Percentiles rank a stretch among this genome's conserved stretches.
phyloP scores from a whole-genome alignment of 2,329 filamentous ascomycete genomes.

The Daldinia sp. region DNA sequence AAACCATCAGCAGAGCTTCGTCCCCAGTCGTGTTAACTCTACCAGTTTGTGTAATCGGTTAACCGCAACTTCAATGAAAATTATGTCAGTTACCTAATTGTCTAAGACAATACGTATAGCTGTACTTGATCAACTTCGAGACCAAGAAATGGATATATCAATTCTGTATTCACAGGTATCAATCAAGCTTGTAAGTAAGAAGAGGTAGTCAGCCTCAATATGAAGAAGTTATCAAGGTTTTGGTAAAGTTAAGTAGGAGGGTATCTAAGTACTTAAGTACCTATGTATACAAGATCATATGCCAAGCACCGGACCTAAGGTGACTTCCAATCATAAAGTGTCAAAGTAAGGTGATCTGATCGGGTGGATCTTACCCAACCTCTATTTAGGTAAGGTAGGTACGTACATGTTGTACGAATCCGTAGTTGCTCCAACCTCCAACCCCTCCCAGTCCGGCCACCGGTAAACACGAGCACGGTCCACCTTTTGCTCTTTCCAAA shows the following conservation, averaged over 20 bases:
- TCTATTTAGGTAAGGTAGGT: neutral
- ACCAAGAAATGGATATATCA: neutral
- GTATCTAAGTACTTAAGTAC: neutral
- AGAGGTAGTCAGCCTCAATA: neutral
- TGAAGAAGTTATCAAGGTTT: neutral
- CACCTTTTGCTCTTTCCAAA: conserved; percentile 15
- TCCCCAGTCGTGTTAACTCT: neutral
- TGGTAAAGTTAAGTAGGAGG: neutral
- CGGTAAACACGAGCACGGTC: conserved; percentile 35
- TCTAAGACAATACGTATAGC: neutral
- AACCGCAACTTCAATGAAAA: neutral
- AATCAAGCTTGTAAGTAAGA: neutral
- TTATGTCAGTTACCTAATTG: neutral
- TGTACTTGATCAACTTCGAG: neutral
- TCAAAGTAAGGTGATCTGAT: too few relatives aligned
- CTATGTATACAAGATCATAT: neutral
- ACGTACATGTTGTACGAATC: too few relatives aligned
- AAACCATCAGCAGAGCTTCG: neutral
- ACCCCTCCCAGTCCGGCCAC: conserved; percentile 23
- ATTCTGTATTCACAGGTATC: neutral
- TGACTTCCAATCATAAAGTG: too few relatives aligned
- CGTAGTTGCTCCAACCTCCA: neutral
- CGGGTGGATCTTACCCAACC: neutral
- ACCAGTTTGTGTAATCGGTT: neutral
- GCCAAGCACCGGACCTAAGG: neutral